Conservation (phyloP, 164 flowering plant species). For the Vitis riparia region DNA sequence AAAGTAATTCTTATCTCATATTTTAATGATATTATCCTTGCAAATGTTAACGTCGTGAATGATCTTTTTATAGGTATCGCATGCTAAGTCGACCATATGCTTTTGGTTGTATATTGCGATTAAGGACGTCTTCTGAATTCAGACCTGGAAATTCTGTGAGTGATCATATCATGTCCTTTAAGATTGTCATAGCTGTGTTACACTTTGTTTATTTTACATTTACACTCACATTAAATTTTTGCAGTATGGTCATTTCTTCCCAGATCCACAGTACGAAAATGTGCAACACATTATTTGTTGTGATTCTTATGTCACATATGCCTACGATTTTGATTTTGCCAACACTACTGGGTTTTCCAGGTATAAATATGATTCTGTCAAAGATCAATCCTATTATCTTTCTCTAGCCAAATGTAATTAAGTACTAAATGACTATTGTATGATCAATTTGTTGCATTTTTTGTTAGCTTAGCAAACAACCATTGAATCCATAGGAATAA, state of each 20-base stretch:
- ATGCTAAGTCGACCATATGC: constrained; percentile 97
- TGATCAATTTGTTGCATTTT: neutral
- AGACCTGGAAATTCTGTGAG: constrained; percentile 79
- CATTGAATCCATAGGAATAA: too few species aligned
- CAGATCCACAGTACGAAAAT: constrained; percentile 98
- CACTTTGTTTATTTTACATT: neutral
- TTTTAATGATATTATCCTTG: too few species aligned
- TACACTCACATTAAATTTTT: constrained; percentile 11
- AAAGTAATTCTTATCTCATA: too few species aligned
- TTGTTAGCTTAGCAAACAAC: too few species aligned
- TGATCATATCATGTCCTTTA: constrained; percentile 5
- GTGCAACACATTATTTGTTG: constrained; percentile 98
- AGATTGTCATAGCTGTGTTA: neutral
- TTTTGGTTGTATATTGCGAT: constrained; percentile 82
- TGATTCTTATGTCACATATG: constrained; percentile 94
- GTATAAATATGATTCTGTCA: constrained; percentile 30
- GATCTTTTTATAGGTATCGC: constrained; percentile 72
- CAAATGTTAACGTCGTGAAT: neutral
- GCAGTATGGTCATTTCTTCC: constrained; percentile 99
- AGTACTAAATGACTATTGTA: neutral
- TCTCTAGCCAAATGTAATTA: neutral
- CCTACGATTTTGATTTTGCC: constrained; percentile 93
- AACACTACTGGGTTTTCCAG: constrained; percentile 73
- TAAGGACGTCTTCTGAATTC: constrained; percentile 93
- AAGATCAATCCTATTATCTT: neutral